A percentile compares a stretch with the other conserved stretches of the same genome.
phyloP scores from a whole-genome alignment of 2,329 filamentous ascomycete genomes.

The Aaosphaeria arxii region DNA sequence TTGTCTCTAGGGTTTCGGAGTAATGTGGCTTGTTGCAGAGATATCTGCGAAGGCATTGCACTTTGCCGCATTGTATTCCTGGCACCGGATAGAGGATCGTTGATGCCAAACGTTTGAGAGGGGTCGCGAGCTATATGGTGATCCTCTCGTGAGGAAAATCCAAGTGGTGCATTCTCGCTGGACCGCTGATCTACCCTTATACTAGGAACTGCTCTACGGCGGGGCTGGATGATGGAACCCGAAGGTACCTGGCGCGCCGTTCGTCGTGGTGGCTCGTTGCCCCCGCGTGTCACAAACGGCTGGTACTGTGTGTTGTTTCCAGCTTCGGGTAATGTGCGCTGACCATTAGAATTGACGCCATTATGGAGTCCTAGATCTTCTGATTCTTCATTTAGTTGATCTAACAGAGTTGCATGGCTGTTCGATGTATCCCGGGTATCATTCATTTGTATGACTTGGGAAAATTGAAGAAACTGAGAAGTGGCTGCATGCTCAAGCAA shows the following conservation, averaged over 20 bases:
- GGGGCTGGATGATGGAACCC: not conserved
- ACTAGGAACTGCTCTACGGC: conserved; percentile 3
- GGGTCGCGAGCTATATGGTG: not conserved
- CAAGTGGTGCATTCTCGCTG: conserved; percentile 19
- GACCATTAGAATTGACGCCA: too few relatives aligned
- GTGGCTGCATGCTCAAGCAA: conserved; percentile 17
- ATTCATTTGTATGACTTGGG: too few relatives aligned
- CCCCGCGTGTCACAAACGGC: not conserved
- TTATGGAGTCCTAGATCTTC: too few relatives aligned
- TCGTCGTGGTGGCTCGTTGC: not conserved
- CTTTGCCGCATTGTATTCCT: too few relatives aligned
- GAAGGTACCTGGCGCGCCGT: not conserved
- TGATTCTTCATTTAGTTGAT: too few relatives aligned
- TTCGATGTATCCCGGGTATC: too few relatives aligned
- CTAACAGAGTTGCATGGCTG: too few relatives aligned
- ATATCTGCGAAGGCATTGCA: too few relatives aligned
- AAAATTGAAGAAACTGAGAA: conserved; percentile 3
- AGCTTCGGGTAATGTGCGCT: not conserved
- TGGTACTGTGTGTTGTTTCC: conserved; percentile 2
- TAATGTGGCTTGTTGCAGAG: too few relatives aligned
- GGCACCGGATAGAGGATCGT: too few relatives aligned
- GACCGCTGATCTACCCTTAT: conserved; percentile 13
- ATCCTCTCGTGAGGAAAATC: not conserved
- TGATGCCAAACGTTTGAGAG: not conserved
- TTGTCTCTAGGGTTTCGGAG: too few relatives aligned